phyloP scores from a whole-genome alignment of 1,139 yeast species.

The Eremothecium coryli region DNA sequence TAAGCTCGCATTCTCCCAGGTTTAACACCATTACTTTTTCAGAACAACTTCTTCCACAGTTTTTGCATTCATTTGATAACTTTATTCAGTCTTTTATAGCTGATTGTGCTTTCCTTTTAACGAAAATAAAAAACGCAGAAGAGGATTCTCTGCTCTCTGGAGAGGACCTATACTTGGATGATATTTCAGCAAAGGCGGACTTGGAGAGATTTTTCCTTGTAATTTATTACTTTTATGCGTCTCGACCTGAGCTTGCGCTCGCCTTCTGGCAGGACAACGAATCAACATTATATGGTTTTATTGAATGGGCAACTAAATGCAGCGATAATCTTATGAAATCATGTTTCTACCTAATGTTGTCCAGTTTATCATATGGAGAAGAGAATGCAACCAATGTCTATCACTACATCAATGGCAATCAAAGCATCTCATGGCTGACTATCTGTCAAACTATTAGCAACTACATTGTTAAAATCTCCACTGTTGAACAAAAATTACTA shows the following conservation, averaged over 20 bases:
- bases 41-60: conserved; percentile 18
- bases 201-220: conserved; percentile 80
- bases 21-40: conserved; percentile 16
- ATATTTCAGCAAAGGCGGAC: conserved; percentile 64
- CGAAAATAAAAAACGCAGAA: conserved; percentile 74
- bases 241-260: conserved; percentile 49
- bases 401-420: conserved; percentile 32
- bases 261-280: conserved; percentile 69
- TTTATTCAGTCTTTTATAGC: conserved; percentile 56
- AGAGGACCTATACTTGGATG: conserved; percentile 39
- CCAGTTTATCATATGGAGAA: conserved; percentile 61
- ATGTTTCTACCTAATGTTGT: conserved; percentile 67
- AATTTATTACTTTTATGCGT: conserved; percentile 58
- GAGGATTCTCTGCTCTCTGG: conserved; percentile 68
- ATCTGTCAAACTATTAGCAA: conserved; percentile 50
- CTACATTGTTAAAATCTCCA: conserved; percentile 43
- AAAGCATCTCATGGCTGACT: conserved; percentile 48
- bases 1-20: conserved; percentile 6
- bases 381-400: conserved; percentile 43
- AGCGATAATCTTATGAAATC: conserved; percentile 79
- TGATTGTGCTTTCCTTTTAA: conserved; percentile 69
- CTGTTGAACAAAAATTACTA: conserved; percentile 23
- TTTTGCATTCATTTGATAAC: conserved; percentile 35
- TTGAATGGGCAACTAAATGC: conserved; percentile 81
- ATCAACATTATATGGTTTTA: conserved; percentile 59